Evolutionary conservation across 139 green algal species (phyloP).

Genomic region (Closterium sp.): DNA sequence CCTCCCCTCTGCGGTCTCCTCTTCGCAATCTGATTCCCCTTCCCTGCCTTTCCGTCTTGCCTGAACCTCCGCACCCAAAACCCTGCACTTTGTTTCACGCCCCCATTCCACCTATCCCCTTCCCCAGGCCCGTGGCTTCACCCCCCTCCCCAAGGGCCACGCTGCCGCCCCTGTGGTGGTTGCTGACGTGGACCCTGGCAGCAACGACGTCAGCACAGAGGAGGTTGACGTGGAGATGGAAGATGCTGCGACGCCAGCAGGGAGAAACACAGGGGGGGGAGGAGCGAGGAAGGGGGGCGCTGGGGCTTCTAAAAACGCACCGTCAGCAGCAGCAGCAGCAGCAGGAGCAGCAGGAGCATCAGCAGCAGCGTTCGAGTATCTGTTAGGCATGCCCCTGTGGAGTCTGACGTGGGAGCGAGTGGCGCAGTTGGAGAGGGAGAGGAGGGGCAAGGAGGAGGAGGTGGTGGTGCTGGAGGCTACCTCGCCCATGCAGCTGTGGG

Average conservation of each 20-base stretch:
- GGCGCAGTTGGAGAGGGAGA: background rate
- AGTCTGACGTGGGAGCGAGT: conserved; percentile 89
- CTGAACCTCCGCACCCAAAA: no score
- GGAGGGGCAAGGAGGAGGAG: background rate
- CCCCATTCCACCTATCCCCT: no score
- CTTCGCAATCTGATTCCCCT: no score
- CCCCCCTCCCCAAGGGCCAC: background rate
- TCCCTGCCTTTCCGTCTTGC: no score
- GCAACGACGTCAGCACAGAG: background rate
- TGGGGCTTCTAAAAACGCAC: no score
- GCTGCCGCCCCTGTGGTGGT: background rate
- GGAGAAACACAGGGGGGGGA: background rate
- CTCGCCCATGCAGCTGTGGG: background rate
- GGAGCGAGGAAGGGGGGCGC: no score
- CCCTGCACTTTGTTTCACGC: no score
- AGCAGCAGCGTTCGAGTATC: conserved; percentile 83
- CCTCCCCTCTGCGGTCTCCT: no score
- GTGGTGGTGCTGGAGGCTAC: background rate
- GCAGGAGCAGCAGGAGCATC: background rate
- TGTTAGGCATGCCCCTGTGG: conserved; percentile 90
- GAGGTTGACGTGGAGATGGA: conserved; percentile 58
- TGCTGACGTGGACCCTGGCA: background rate
- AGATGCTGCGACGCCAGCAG: background rate
- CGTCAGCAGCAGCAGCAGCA: conserved; percentile 10
- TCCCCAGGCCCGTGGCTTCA: background rate